Evolutionary conservation across 1,284 basidiomycete species (phyloP).

Genomic region (Erythrobasidium hasegawianum): DNA sequence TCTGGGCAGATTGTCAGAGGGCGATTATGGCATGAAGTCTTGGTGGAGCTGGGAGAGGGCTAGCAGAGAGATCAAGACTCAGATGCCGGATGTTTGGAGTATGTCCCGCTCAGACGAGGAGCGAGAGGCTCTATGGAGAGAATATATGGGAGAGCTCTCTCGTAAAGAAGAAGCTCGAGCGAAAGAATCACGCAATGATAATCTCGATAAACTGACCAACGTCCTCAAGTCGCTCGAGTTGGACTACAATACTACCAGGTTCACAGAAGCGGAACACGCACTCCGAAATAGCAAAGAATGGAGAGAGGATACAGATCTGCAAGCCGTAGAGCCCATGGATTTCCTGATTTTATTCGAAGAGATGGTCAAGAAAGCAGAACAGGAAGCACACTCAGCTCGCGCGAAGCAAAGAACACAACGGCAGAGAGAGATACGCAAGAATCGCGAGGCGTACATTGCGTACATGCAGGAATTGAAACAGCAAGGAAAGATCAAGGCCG

Average conservation of each 20-base stretch:
- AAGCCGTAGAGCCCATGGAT: slow-evolving; percentile 77
- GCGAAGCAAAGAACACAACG: slow-evolving; percentile 74
- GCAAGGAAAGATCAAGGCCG: slow-evolving; percentile 67
- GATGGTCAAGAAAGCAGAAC: slow-evolving; percentile 77
- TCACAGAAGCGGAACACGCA: slow-evolving; percentile 72
- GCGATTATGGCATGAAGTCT: slow-evolving; percentile 43
- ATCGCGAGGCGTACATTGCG: slow-evolving; percentile 76
- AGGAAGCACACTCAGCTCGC: slow-evolving; percentile 80
- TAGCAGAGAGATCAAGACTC: slow-evolving; percentile 37
- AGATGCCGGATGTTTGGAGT: slow-evolving; percentile 41
- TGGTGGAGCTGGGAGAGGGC: slow-evolving; percentile 47
- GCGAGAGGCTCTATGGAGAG: slow-evolving; percentile 77
- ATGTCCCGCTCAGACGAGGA: slow-evolving; percentile 67
- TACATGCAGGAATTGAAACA: slow-evolving; percentile 67
- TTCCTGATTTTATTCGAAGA: slow-evolving; percentile 87
- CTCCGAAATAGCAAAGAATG: slow-evolving; percentile 73
- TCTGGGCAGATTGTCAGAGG: slow-evolving; percentile 38
- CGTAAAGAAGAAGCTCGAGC: slow-evolving; percentile 71
- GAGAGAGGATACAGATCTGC: slow-evolving; percentile 66
- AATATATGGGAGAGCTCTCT: slow-evolving; percentile 77
- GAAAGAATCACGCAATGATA: slow-evolving; percentile 63
- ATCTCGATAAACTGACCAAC: slow-evolving; percentile 63
- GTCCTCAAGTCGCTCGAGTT: slow-evolving; percentile 53
- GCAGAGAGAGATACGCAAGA: slow-evolving; percentile 74
- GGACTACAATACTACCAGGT: slow-evolving; percentile 64